A percentile compares a stretch with the other conserved stretches of the same genome.
These are phyloP conservation scores for Melaleuca alternifolia DNA, from an alignment of 345 rosid genomes.

Conservation along the genomic window DNA sequence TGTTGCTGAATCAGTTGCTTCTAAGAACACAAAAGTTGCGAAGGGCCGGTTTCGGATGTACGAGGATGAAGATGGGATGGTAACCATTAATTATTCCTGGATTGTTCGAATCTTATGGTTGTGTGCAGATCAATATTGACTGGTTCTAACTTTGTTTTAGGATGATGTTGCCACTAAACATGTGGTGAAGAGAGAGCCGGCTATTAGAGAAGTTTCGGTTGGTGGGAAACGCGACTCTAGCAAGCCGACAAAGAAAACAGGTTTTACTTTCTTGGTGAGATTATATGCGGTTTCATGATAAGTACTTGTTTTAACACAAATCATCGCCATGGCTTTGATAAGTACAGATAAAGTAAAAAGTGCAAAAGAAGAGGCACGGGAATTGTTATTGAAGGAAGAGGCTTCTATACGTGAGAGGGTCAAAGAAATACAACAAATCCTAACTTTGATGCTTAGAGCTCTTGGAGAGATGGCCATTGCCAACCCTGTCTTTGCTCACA, in stretches of 20 bases:
- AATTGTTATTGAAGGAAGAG: constrained; percentile 86
- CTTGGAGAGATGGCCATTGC: constrained; percentile 88
- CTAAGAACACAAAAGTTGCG: constrained; percentile 56
- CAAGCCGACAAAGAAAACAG: constrained; percentile 60
- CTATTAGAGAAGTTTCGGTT: constrained; percentile 40
- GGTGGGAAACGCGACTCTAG: constrained; percentile 57
- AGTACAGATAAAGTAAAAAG: constrained; percentile 75
- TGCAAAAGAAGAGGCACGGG: constrained; percentile 93
- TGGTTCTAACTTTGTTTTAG: constrained; percentile 14
- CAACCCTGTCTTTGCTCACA: constrained; percentile 89
- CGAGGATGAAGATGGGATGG: constrained; percentile 32
- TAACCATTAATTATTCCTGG: constrained; percentile 1
- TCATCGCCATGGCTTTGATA: constrained; percentile 1
- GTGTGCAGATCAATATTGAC: background rate
- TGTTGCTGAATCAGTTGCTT: constrained; percentile 62
- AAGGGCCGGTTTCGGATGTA: constrained; percentile 47
- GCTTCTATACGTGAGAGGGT: constrained; percentile 64
- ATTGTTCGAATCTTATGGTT: background rate
- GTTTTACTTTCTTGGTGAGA: constrained; percentile 15
- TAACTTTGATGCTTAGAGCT: constrained; percentile 64
- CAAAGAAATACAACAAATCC: constrained; percentile 42
- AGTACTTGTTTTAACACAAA: background rate
- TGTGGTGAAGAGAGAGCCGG: constrained; percentile 52
- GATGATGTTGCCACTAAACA: constrained; percentile 35
- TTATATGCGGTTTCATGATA: background rate